phyloP scores from a whole-genome alignment of 2,329 filamentous ascomycete genomes.

The Coniochaeta hoffmannii region DNA sequence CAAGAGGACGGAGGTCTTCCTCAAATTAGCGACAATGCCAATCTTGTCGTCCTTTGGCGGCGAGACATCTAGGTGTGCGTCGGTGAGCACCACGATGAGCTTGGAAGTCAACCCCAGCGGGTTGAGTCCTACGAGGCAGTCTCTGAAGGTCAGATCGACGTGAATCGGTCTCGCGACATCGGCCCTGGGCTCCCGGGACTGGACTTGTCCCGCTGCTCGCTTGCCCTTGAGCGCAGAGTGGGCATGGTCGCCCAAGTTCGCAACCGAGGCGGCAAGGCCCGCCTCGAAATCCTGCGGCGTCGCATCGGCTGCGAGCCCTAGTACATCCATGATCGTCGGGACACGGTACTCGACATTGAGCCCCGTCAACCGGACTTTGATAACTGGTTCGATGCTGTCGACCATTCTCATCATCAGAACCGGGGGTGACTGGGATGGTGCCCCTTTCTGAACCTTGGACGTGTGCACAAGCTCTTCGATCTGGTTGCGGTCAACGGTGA shows the following conservation, averaged over 20 bases:
- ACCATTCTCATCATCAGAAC: constrained; percentile 86
- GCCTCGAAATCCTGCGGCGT: constrained; percentile 67
- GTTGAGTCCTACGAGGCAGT: constrained; percentile 79
- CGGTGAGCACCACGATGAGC: constrained; percentile 68
- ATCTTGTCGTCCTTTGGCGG: constrained; percentile 60
- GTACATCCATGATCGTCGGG: constrained; percentile 70
- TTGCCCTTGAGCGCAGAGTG: constrained; percentile 38
- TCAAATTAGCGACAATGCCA: constrained; percentile 58
- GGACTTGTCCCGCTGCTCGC: constrained; percentile 1
- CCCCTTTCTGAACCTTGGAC: constrained; percentile 19
- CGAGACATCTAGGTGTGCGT: constrained; percentile 63
- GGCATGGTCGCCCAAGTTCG: constrained; percentile 62
- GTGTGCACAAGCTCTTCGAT: constrained; percentile 65
- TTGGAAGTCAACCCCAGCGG: constrained; percentile 71
- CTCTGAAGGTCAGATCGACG: constrained; percentile 68
- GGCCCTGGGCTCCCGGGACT: neutral
- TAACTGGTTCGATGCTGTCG: constrained; percentile 85
- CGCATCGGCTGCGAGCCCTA: constrained; percentile 60
- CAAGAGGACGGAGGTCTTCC: constrained; percentile 75
- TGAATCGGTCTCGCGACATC: constrained; percentile 44
- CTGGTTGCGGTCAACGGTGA: constrained; percentile 57
- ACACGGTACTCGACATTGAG: constrained; percentile 84
- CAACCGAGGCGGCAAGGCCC: constrained; percentile 71
- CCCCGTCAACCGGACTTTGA: constrained; percentile 84
- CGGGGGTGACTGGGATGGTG: constrained; percentile 22